These are phyloP conservation scores for Auricularia sp. DNA, from an alignment of 768 basidiomycete species.

Conservation along the genomic window DNA sequence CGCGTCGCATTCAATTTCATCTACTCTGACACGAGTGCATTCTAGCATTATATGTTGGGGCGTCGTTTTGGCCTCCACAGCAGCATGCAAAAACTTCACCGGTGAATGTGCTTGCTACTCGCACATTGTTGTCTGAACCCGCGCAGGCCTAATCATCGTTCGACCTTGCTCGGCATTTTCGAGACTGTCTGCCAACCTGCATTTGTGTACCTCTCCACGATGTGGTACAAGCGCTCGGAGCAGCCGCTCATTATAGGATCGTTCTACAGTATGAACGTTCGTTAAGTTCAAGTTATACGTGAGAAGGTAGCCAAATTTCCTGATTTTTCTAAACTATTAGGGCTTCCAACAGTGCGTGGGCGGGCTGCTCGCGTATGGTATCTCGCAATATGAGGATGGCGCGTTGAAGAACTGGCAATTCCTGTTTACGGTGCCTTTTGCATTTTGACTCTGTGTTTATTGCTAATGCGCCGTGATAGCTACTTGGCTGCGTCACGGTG, in stretches of 20 bases:
- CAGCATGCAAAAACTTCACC: slow-evolving; percentile 36
- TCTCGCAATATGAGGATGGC: slow-evolving; percentile 33
- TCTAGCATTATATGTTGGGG: slow-evolving; percentile 34
- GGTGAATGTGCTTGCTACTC: neutral
- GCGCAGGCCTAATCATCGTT: slow-evolving; percentile 31
- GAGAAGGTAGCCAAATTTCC: too few relatives aligned
- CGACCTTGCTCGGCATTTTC: slow-evolving; percentile 40
- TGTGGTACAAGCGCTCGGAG: slow-evolving; percentile 45
- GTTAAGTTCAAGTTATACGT: too few relatives aligned
- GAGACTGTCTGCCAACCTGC: slow-evolving; percentile 41
- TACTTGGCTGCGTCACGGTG: slow-evolving; percentile 36
- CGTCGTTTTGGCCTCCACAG: slow-evolving; percentile 37
- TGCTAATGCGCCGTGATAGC: slow-evolving; percentile 13
- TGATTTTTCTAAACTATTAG: too few relatives aligned
- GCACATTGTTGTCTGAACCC: slow-evolving; percentile 3
- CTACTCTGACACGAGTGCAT: too few relatives aligned
- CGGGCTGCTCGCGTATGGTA: slow-evolving; percentile 40
- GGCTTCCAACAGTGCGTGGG: slow-evolving; percentile 40
- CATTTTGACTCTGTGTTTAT: slow-evolving; percentile 2
- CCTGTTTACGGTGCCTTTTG: slow-evolving; percentile 24
- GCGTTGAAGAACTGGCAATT: slow-evolving; percentile 43
- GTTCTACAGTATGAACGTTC: slow-evolving; percentile 35
- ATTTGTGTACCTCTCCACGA: slow-evolving; percentile 39
- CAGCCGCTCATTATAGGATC: slow-evolving; percentile 37
- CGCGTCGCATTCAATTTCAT: too few relatives aligned